These are phyloP conservation scores for Vitis cinerea DNA, from an alignment of 164 flowering plant genomes.

Conservation along the genomic window DNA sequence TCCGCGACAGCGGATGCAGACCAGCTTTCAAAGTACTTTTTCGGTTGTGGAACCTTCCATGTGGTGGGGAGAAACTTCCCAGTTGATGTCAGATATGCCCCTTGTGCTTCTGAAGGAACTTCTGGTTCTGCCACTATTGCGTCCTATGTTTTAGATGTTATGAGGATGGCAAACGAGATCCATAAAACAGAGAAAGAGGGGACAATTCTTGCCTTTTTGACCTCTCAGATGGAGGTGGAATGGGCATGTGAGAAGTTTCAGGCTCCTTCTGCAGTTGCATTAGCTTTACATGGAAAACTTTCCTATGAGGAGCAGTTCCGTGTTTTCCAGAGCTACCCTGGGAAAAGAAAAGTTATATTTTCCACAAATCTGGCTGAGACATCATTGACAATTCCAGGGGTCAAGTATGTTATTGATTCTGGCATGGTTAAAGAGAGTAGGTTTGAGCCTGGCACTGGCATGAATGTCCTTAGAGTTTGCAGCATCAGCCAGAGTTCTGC, in stretches of 20 bases:
- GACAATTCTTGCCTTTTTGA: slow-evolving; percentile 85
- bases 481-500: slow-evolving; percentile 87
- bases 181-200: slow-evolving; percentile 73
- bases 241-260: slow-evolving; percentile 87
- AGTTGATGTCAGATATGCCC: slow-evolving; percentile 71
- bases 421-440: slow-evolving; percentile 87
- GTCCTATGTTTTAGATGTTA: slow-evolving; percentile 65
- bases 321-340: slow-evolving; percentile 61
- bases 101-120: slow-evolving; percentile 27
- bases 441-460: slow-evolving; percentile 83
- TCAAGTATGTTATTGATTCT: slow-evolving; percentile 86
- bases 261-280: slow-evolving; percentile 48
- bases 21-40: slow-evolving; percentile 79
- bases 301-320: slow-evolving; percentile 70
- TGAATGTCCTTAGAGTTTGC: slow-evolving; percentile 83
- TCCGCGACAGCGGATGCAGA: slow-evolving; percentile 94
- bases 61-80: slow-evolving; percentile 85
- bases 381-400: slow-evolving; percentile 92
- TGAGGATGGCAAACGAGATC: slow-evolving; percentile 59
- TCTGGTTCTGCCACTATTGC: slow-evolving; percentile 30
- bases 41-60: slow-evolving; percentile 57
- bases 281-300: slow-evolving; percentile 94
- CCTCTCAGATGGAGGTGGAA: slow-evolving; percentile 90
- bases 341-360: slow-evolving; percentile 82
- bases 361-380: slow-evolving; percentile 97